Evolutionary conservation across 352 stramenopile genomes (phyloP).

Genomic region (Globisporangium apiculatum): DNA sequence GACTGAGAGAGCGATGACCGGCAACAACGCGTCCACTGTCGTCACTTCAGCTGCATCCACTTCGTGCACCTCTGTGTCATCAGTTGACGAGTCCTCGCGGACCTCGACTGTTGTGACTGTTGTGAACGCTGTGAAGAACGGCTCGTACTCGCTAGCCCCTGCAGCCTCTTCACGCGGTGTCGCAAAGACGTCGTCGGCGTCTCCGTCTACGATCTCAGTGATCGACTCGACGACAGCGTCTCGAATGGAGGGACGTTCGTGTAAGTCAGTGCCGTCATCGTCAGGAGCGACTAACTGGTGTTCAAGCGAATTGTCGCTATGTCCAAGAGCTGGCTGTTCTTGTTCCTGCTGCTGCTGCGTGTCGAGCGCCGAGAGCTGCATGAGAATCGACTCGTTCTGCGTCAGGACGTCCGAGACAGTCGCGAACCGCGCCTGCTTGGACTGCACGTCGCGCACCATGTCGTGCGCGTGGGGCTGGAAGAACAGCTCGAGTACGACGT

Average conservation of each 20-base stretch:
- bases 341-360: neutral
- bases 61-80: no score
- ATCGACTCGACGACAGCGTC: neutral
- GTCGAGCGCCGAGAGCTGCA: constrained; percentile 21
- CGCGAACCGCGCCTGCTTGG: constrained; percentile 27
- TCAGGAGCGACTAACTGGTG: neutral
- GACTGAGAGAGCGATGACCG: neutral
- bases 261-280: neutral
- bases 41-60: no score
- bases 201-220: neutral
- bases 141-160: neutral
- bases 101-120: neutral
- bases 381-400: constrained; percentile 55
- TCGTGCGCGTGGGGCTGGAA: constrained; percentile 34
- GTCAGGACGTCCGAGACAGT: constrained; percentile 50
- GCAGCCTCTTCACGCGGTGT: neutral
- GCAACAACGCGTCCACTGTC: no score
- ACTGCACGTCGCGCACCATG: constrained; percentile 20
- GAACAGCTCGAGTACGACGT: constrained; percentile 52
- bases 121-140: neutral
- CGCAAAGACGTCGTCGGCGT: neutral
- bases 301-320: neutral
- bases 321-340: neutral
- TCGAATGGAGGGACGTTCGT: neutral
- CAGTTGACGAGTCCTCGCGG: neutral